These are phyloP conservation scores for Besnoitia besnoiti DNA, from an alignment of 169 alveolate species.

Conservation along the genomic window DNA sequence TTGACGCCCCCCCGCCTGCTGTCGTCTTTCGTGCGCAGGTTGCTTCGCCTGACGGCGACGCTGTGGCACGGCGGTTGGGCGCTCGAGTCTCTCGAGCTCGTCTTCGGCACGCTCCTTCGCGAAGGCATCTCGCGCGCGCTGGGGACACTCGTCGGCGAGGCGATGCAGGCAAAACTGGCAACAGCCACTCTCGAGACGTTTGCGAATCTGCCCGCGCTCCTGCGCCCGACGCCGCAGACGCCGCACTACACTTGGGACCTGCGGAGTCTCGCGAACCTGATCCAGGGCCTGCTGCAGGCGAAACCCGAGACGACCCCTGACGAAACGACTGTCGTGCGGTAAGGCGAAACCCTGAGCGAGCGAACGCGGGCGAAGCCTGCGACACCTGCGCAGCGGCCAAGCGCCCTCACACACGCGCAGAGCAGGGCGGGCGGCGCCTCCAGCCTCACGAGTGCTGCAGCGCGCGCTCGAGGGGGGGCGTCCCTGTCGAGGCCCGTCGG, in stretches of 20 bases:
- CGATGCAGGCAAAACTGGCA: background rate
- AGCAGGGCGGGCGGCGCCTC: too few relatives aligned
- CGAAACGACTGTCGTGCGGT: background rate
- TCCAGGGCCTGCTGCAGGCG: background rate
- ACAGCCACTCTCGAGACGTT: background rate
- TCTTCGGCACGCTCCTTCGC: background rate
- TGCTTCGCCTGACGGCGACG: background rate
- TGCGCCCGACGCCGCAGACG: background rate
- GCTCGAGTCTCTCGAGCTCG: background rate
- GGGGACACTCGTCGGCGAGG: background rate
- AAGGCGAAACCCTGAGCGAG: background rate
- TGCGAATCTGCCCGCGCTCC: background rate
- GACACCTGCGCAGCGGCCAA: too few relatives aligned
- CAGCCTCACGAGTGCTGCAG: too few relatives aligned
- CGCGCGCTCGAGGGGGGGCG: too few relatives aligned
- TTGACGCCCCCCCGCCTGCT: too few relatives aligned
- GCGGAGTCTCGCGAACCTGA: background rate
- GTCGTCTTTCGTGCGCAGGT: too few relatives aligned
- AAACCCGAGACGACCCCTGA: background rate
- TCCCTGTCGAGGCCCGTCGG: too few relatives aligned
- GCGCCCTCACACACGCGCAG: too few relatives aligned
- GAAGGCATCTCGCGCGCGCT: background rate
- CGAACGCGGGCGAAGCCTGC: too few relatives aligned
- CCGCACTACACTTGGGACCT: constrained; percentile 15
- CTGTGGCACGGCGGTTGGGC: background rate